phyloP scores from a whole-genome alignment of 2,329 filamentous ascomycete genomes.

The Penicillium decumbens region DNA sequence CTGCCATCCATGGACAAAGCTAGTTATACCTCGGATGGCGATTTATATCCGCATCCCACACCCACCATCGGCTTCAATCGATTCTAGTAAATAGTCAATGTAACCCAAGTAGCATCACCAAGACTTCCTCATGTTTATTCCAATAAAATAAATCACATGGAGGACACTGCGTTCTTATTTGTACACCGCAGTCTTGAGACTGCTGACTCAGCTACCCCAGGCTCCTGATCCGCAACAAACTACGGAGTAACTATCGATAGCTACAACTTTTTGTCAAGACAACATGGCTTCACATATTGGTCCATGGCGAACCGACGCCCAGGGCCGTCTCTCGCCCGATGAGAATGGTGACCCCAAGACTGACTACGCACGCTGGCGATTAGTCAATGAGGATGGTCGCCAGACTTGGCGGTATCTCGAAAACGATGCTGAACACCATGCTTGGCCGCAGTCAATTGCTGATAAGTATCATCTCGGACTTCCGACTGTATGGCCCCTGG shows the following conservation, averaged over 20 bases:
- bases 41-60: not conserved
- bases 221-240: not conserved
- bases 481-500: conserved; percentile 57
- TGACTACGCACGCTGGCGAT: conserved; percentile 76
- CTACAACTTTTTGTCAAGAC: conserved; percentile 1
- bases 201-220: conserved; percentile 21
- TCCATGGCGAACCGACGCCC: conserved; percentile 33
- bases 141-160: conserved; percentile 2
- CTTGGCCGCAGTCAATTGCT: conserved; percentile 82
- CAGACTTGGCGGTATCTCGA: conserved; percentile 92
- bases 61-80: not conserved
- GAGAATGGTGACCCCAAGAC: conserved; percentile 53
- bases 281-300: conserved; percentile 31
- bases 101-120: not conserved
- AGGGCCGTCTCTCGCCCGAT: conserved; percentile 34
- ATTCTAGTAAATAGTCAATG: not conserved
- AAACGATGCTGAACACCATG: conserved; percentile 62
- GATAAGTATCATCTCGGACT: conserved; percentile 86
- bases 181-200: conserved; percentile 19
- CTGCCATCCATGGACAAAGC: not conserved
- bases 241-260: conserved; percentile 2
- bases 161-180: conserved; percentile 10
- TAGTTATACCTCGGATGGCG: not conserved
- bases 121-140: not conserved
- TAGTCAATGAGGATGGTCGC: conserved; percentile 74